Evolutionary conservation across 2,329 filamentous ascomycete genomes (phyloP), one percentile per base, ranked within the genome.

Genomic region (Aureobasidium subglaciale): DNA sequence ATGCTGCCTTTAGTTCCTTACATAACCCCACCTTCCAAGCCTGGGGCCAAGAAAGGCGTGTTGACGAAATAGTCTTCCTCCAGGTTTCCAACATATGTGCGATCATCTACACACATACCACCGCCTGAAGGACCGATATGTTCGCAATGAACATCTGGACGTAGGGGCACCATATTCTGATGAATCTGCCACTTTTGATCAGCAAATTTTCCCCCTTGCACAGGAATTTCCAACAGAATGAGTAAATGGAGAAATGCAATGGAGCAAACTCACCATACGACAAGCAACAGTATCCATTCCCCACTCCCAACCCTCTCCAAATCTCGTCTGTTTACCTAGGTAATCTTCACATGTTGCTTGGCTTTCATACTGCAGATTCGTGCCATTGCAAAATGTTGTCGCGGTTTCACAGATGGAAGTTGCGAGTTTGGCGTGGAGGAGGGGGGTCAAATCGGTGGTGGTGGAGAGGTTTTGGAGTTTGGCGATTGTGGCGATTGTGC

Each of bases 301-400:
- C 46, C 46, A 50, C 34, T 50, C 46, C 32, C 34, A 50, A 29
- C 46, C 34, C 3, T 50, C 22, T n/a, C 46, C 46, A 29, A 50
- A 50, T 4, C 46, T 37, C 4, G 34, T 38, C 1, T 29, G 3
- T 1, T 18, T 38, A 15, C 4, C 2, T 1, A 50, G 24, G 3
- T 37, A 11, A 9, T 37, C 5, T 9, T 50, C 32, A 20, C 46
- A 50, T 8, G 46, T 34, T 29, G 13, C 2, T 18, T 27, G 32
- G 22, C 5, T 27, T 9, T 13, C 29, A 11, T 50, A 50, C n/a
- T 50, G 46, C 22, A 38, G 22, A 11, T 50, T 50, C 16, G 46
- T 50, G 32, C 30, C 46, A 4, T 50, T 50, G 32, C 46, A 50
- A 11, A 27, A 50, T 4, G 13, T 29, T 2, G 34, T 50, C 6